Evolutionary conservation across 2,329 filamentous ascomycete species (phyloP).

Genomic region (Colletotrichum sp.): DNA sequence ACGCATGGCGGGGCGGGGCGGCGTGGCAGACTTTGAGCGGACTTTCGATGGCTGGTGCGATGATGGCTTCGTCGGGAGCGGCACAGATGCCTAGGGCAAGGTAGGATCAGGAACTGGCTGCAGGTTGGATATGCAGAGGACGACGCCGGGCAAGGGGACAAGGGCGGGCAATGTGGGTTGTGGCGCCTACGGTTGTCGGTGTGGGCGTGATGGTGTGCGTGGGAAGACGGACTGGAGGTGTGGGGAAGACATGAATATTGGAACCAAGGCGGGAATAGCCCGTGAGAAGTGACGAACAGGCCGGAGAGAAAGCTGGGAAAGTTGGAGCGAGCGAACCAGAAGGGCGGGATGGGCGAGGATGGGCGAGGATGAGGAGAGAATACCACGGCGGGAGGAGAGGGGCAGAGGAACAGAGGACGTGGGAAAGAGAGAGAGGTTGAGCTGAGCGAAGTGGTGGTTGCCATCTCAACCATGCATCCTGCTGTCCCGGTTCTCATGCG

Average conservation of each 20-base stretch:
- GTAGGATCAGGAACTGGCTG: background rate
- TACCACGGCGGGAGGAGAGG: background rate
- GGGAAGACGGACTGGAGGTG: background rate
- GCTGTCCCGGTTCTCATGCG: background rate
- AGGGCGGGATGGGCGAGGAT: background rate
- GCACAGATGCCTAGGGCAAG: background rate
- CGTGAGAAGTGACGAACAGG: background rate
- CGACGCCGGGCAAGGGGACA: background rate
- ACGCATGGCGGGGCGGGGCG: background rate
- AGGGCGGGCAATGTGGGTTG: background rate
- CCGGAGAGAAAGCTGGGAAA: background rate
- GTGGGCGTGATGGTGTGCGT: background rate
- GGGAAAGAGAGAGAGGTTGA: background rate
- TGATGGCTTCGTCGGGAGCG: constrained; percentile 5
- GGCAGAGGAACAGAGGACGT: background rate
- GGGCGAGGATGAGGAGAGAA: background rate
- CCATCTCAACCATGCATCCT: background rate
- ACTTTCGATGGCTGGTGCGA: background rate
- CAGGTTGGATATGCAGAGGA: background rate
- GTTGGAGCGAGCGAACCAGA: background rate
- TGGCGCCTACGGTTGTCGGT: background rate
- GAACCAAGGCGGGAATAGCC: background rate
- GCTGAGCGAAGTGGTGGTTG: background rate
- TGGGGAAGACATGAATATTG: background rate
- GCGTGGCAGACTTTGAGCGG: background rate